phyloP scores from a whole-genome alignment of 2,329 filamentous ascomycete species.

The Ophiognomonia clavigignenti-juglandacearum region DNA sequence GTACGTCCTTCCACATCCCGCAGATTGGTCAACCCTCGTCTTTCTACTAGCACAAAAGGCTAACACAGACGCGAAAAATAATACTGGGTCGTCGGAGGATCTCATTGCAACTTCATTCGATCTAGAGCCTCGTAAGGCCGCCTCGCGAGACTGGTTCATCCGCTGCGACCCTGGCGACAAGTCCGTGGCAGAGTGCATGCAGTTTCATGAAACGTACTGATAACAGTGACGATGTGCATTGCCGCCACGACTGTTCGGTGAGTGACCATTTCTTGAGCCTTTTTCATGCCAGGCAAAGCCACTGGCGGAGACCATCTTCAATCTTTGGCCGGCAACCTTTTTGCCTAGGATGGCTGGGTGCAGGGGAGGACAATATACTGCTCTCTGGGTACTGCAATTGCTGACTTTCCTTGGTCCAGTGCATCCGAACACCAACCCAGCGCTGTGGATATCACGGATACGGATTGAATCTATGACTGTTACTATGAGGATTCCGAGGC shows the following conservation, averaged over 20 bases:
- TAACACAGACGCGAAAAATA: too few species aligned
- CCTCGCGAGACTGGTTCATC: not conserved
- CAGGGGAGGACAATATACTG: too few species aligned
- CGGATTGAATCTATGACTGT: not conserved
- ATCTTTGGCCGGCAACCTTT: not conserved
- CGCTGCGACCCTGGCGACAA: not conserved
- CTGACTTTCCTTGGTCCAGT: not conserved
- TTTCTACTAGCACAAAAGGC: too few species aligned
- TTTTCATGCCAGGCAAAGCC: not conserved
- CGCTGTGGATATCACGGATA: not conserved
- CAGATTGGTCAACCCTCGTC: not conserved
- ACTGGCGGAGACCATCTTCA: not conserved
- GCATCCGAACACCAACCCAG: not conserved
- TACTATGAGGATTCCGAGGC: not conserved
- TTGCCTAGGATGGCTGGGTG: too few species aligned
- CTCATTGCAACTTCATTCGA: too few species aligned
- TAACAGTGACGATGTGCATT: not conserved
- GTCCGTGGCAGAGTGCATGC: not conserved
- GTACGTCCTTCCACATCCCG: not conserved
- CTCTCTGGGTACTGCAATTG: too few species aligned
- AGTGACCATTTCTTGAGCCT: not conserved
- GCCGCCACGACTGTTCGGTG: not conserved
- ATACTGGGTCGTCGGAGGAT: too few species aligned
- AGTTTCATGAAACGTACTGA: not conserved
- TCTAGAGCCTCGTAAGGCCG: too few species aligned